A percentile compares a stretch with the other conserved stretches of the same genome.
Conservation (phyloP, 768 basidiomycete species). For the Thelephora aurantiotincta region DNA sequence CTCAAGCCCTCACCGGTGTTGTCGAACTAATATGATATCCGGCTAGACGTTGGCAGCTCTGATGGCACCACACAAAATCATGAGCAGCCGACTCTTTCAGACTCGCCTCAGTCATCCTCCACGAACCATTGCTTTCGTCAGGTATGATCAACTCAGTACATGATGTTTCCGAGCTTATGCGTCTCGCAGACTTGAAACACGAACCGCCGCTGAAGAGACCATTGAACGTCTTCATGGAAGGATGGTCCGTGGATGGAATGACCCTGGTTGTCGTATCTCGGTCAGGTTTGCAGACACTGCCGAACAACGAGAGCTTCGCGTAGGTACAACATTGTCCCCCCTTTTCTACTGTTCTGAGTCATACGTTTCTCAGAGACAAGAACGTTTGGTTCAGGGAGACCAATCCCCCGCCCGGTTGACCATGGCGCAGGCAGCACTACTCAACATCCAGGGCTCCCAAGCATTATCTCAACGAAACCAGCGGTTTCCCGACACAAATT, state of each 20-base stretch:
- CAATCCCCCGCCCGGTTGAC: constrained; percentile 50
- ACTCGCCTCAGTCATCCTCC: constrained; percentile 65
- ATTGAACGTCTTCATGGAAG: constrained; percentile 68
- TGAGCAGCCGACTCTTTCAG: constrained; percentile 68
- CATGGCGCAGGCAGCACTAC: constrained; percentile 64
- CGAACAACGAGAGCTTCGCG: constrained; percentile 66
- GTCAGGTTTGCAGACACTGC: constrained; percentile 69
- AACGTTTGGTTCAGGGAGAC: constrained; percentile 47
- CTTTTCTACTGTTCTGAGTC: not conserved
- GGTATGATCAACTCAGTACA: constrained; percentile 27
- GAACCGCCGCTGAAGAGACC: constrained; percentile 59
- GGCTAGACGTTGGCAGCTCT: constrained; percentile 46
- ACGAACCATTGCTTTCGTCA: constrained; percentile 69
- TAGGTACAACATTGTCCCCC: constrained; percentile 20
- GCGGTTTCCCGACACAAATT: no score
- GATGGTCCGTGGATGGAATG: constrained; percentile 70
- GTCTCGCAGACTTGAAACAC: constrained; percentile 46
- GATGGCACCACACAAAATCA: constrained; percentile 57
- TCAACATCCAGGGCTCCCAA: constrained; percentile 63
- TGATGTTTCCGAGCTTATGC: not conserved
- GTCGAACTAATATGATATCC: not conserved
- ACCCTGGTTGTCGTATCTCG: constrained; percentile 61
- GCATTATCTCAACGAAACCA: constrained; percentile 12
- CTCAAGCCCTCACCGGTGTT: not conserved
- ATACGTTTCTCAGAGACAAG: constrained; percentile 31